Evolutionary conservation across 805 yeast genomes (phyloP).

Genomic region (Kodamaea lidongshanica): DNA sequence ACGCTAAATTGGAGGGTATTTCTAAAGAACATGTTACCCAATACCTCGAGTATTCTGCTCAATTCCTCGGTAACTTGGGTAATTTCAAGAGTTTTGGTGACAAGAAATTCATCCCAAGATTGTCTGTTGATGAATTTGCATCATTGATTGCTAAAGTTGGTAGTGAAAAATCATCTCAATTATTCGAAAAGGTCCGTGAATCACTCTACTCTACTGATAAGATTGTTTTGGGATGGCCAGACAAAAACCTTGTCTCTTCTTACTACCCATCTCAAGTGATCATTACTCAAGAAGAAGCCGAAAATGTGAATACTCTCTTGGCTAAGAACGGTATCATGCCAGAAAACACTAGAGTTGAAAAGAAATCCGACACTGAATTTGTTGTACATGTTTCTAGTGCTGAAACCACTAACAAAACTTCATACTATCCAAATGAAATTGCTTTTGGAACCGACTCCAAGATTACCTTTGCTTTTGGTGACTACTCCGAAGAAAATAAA

Average conservation of each 20-base stretch:
- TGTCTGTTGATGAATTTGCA: constrained; percentile 44
- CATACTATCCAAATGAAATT: constrained; percentile 45
- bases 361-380: constrained; percentile 43
- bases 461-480: constrained; percentile 65
- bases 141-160: constrained; percentile 36
- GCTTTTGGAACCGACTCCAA: constrained; percentile 34
- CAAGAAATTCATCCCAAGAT: constrained; percentile 71
- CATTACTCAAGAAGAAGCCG: constrained; percentile 55
- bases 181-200: constrained; percentile 39
- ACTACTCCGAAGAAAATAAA: constrained; percentile 61
- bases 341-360: constrained; percentile 73
- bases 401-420: constrained; percentile 39
- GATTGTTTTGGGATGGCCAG: constrained; percentile 70
- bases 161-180: constrained; percentile 24
- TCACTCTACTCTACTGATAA: constrained; percentile 48
- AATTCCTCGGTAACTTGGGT: constrained; percentile 68
- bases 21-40: constrained; percentile 28
- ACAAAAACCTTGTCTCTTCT: constrained; percentile 65
- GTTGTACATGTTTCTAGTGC: constrained; percentile 67
- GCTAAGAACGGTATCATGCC: constrained; percentile 62
- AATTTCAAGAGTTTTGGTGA: constrained; percentile 87
- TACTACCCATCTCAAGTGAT: constrained; percentile 52
- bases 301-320: constrained; percentile 58
- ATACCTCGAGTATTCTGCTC: constrained; percentile 71
- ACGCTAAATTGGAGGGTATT: constrained; percentile 24